phyloP scores from a whole-genome alignment of 257 asterid species.

The Salvia miltiorrhiza region DNA sequence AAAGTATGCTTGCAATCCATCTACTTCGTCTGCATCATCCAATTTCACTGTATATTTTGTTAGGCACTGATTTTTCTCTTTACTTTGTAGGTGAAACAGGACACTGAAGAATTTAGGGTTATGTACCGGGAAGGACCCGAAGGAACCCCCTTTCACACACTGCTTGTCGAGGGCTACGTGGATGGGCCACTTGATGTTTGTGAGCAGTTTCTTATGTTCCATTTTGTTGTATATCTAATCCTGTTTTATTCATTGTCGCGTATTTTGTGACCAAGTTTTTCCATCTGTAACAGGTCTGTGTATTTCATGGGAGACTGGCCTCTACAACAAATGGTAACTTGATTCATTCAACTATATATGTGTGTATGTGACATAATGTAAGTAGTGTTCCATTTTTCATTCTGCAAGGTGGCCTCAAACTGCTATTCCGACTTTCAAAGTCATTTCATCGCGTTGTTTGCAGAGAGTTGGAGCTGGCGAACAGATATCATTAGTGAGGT shows the following conservation, averaged over 20 bases:
- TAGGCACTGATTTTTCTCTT: background rate
- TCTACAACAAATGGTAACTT: slow-evolving; percentile 65
- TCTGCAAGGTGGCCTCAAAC: slow-evolving; percentile 88
- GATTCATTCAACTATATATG: too few relatives aligned
- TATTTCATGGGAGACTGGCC: slow-evolving; percentile 70
- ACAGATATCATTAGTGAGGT: slow-evolving; percentile 88
- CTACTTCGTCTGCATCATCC: background rate
- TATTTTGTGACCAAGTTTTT: slow-evolving; percentile 5
- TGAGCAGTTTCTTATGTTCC: slow-evolving; percentile 11
- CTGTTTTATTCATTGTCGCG: background rate
- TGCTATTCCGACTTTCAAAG: slow-evolving; percentile 63
- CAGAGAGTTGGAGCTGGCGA: slow-evolving; percentile 64
- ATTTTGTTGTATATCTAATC: background rate
- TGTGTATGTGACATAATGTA: background rate
- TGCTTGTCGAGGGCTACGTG: slow-evolving; percentile 87
- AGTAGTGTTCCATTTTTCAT: background rate
- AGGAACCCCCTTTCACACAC: slow-evolving; percentile 74
- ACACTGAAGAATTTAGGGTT: slow-evolving; percentile 72
- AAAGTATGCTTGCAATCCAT: slow-evolving; percentile 43
- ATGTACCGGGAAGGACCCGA: slow-evolving; percentile 92
- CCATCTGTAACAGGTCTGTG: slow-evolving; percentile 59
- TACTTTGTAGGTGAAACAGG: slow-evolving; percentile 62
- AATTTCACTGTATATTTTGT: background rate
- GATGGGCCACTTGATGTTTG: slow-evolving; percentile 91
- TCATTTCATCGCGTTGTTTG: slow-evolving; percentile 53